These are phyloP conservation scores for Colletotrichum noveboracense DNA, from an alignment of 2,329 filamentous ascomycete genomes.

Conservation along the genomic window DNA sequence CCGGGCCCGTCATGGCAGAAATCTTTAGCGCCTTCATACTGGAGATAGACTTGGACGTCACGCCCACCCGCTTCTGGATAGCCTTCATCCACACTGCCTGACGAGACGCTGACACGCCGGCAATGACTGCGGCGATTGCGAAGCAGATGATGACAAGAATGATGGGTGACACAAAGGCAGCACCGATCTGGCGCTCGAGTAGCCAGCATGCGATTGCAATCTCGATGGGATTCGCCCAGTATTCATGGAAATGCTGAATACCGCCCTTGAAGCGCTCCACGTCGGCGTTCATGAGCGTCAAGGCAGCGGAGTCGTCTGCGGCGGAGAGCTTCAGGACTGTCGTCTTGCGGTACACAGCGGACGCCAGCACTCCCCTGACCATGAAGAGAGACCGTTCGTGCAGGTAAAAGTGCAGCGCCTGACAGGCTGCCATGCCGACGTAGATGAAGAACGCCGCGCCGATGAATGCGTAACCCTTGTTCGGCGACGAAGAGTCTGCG, in stretches of 20 bases:
- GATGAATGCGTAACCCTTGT: slow-evolving; percentile 46
- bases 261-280: slow-evolving; percentile 46
- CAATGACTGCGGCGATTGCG: background rate
- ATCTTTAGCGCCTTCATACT: slow-evolving; percentile 45
- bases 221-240: slow-evolving; percentile 46
- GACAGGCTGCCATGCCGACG: slow-evolving; percentile 42
- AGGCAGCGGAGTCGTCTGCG: slow-evolving; percentile 41
- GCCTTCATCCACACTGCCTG: slow-evolving; percentile 28
- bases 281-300: slow-evolving; percentile 55
- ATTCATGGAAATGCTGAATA: slow-evolving; percentile 39
- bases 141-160: background rate
- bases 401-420: slow-evolving; percentile 44
- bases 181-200: slow-evolving; percentile 40
- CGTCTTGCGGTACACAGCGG: slow-evolving; percentile 38
- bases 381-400: slow-evolving; percentile 36
- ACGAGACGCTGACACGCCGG: background rate
- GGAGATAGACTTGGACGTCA: slow-evolving; percentile 31
- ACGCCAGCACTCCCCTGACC: slow-evolving; percentile 35
- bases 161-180: slow-evolving; percentile 8
- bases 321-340: slow-evolving; percentile 33
- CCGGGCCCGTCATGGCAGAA: slow-evolving; percentile 35
- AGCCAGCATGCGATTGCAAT: slow-evolving; percentile 51
- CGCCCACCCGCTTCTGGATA: slow-evolving; percentile 27
- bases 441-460: slow-evolving; percentile 46
- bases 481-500: slow-evolving; percentile 17